These are phyloP conservation scores for Marasmius tenuissimus DNA, from an alignment of 1,284 basidiomycete species.

Conservation along the genomic window DNA sequence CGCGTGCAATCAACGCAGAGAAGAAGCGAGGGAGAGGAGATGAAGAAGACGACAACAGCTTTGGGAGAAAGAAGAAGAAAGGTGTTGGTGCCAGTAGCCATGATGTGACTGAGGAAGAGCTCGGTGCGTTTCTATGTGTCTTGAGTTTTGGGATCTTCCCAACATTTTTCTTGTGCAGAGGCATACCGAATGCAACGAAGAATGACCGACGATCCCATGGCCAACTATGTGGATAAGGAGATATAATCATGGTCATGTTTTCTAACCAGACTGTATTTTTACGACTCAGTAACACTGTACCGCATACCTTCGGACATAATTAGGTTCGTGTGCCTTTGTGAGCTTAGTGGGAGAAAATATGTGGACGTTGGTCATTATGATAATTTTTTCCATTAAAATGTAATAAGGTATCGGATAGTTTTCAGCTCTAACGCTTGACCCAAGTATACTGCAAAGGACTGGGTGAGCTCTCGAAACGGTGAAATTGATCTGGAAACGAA, in stretches of 20 bases:
- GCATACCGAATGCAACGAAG: conserved; percentile 77
- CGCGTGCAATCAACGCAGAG: conserved; percentile 75
- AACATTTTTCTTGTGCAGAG: conserved; percentile 50
- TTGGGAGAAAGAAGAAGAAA: conserved; percentile 60
- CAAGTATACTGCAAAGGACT: conserved; percentile 68
- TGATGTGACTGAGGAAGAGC: conserved; percentile 90
- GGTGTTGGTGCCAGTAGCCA: conserved; percentile 44
- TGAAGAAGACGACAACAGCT: conserved; percentile 58
- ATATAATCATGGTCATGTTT: conserved; percentile 17
- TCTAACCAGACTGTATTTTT: conserved; percentile 1
- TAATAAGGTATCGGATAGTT: conserved; percentile 17
- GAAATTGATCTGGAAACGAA: conserved; percentile 42
- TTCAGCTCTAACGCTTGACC: conserved; percentile 83
- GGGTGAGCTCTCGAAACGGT: conserved; percentile 10
- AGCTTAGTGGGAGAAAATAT: background rate
- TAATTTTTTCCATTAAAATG: conserved; percentile 4
- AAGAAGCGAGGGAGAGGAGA: conserved; percentile 70
- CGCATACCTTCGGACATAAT: too few species aligned
- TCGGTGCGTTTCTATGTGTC: conserved; percentile 57
- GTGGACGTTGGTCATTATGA: background rate
- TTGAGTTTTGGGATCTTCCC: background rate
- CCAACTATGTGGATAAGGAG: conserved; percentile 72
- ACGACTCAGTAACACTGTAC: background rate
- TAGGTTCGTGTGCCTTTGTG: background rate
- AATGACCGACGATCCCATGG: conserved; percentile 85